These are phyloP conservation scores for Schwanniomyces yamadae DNA, from an alignment of 805 yeast species.

Conservation along the genomic window DNA sequence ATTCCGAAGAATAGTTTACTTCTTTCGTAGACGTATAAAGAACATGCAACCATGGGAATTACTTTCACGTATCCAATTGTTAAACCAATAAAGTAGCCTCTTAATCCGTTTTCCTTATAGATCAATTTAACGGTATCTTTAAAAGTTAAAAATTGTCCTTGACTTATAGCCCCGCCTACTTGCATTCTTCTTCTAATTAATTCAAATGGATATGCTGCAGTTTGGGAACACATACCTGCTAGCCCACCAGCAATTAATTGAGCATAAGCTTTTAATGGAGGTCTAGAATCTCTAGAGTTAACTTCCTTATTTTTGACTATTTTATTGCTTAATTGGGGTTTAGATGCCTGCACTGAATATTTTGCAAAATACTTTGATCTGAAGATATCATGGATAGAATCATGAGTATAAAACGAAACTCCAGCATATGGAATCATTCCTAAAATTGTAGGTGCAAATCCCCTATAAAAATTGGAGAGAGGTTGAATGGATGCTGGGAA, in stretches of 20 bases:
- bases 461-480: slow-evolving; percentile 79
- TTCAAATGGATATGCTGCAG: slow-evolving; percentile 96
- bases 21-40: slow-evolving; percentile 91
- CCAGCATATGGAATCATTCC: slow-evolving; percentile 99
- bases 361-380: slow-evolving; percentile 56
- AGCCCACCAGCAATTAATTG: slow-evolving; percentile 91
- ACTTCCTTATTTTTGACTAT: slow-evolving; percentile 24
- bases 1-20: slow-evolving; percentile 71
- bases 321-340: slow-evolving; percentile 6
- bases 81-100: slow-evolving; percentile 91
- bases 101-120: slow-evolving; percentile 69
- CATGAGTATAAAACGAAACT: slow-evolving; percentile 93
- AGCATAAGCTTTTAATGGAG: slow-evolving; percentile 85
- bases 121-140: slow-evolving; percentile 57
- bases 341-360: slow-evolving; percentile 44
- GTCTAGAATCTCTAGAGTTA: slow-evolving; percentile 44
- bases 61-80: slow-evolving; percentile 95
- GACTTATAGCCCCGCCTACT: slow-evolving; percentile 76
- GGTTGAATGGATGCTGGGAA: slow-evolving; percentile 33
- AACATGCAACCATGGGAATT: slow-evolving; percentile 95
- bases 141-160: slow-evolving; percentile 57
- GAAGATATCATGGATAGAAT: slow-evolving; percentile 81
- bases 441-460: slow-evolving; percentile 87
- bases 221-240: slow-evolving; percentile 94
- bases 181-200: slow-evolving; percentile 94